Conservation (phyloP, 306 rosid genomes). For the Trifolium pratense region DNA sequence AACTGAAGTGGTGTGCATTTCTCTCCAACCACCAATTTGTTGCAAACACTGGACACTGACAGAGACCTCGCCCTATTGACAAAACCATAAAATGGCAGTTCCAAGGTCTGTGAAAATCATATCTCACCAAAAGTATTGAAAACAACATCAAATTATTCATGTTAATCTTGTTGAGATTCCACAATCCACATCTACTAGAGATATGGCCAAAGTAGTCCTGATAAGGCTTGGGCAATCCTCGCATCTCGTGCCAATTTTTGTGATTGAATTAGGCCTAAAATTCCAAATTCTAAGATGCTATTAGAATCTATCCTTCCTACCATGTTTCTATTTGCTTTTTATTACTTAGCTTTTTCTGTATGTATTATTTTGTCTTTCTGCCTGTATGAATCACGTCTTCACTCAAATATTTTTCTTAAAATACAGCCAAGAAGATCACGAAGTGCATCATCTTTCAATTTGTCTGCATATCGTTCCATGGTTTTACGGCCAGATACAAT, state of each 20-base stretch:
- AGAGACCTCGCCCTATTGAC: background rate
- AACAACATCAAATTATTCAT: too few relatives aligned
- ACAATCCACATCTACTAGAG: too few relatives aligned
- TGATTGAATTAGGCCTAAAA: too few relatives aligned
- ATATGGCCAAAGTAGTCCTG: too few relatives aligned
- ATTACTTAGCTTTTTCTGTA: slow-evolving; percentile 25
- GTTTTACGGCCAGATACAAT: slow-evolving; percentile 80
- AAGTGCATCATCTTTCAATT: slow-evolving; percentile 59
- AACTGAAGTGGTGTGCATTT: background rate
- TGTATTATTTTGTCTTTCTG: slow-evolving; percentile 8
- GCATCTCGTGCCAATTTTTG: too few relatives aligned
- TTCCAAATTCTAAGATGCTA: too few relatives aligned
- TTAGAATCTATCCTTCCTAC: background rate
- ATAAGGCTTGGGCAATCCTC: too few relatives aligned
- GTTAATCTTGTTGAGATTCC: too few relatives aligned
- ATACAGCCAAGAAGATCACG: slow-evolving; percentile 88
- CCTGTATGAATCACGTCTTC: slow-evolving; percentile 14
- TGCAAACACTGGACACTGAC: background rate
- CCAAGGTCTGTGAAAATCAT: too few relatives aligned
- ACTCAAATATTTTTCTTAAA: slow-evolving; percentile 14
- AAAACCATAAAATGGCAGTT: slow-evolving; percentile 11
- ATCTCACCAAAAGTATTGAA: too few relatives aligned
- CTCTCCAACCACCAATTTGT: background rate
- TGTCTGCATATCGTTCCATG: slow-evolving; percentile 64
- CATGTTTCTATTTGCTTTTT: slow-evolving; percentile 23